A percentile compares a stretch with the other conserved stretches of the same genome.
Evolutionary conservation across 345 rosid genomes (phyloP).

Genomic region (Rhizophora apiculata): DNA sequence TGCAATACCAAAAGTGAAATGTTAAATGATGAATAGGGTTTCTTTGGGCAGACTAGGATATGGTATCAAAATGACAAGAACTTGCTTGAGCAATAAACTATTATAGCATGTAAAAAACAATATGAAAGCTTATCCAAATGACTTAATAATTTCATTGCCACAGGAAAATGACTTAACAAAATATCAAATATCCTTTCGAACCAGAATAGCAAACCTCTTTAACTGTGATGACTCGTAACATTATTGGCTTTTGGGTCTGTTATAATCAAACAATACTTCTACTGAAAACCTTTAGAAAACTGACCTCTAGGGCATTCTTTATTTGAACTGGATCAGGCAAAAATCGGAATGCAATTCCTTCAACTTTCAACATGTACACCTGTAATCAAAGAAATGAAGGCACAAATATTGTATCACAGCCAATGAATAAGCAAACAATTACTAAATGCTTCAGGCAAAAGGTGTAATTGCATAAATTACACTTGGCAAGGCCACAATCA

Average conservation of each 20-base stretch:
- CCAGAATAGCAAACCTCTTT: background rate
- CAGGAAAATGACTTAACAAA: background rate
- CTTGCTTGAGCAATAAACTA: too few relatives aligned
- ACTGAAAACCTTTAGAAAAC: constrained; percentile 15
- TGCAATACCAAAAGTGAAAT: too few relatives aligned
- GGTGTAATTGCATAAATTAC: too few relatives aligned
- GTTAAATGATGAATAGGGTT: too few relatives aligned
- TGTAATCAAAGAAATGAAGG: constrained; percentile 13
- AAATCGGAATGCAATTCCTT: constrained; percentile 93
- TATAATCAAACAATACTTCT: background rate
- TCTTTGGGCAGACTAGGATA: too few relatives aligned
- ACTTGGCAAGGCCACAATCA: too few relatives aligned
- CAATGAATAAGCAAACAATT: too few relatives aligned
- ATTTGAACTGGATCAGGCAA: constrained; percentile 90
- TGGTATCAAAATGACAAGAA: too few relatives aligned
- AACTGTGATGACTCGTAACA: too few relatives aligned
- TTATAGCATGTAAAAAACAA: too few relatives aligned
- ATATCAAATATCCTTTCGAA: background rate
- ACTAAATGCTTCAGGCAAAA: too few relatives aligned
- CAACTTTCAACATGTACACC: constrained; percentile 88
- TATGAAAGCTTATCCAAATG: background rate
- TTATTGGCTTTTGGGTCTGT: background rate
- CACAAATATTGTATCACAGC: too few relatives aligned
- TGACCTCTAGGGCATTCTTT: constrained; percentile 88
- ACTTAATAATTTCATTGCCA: background rate